Conservation (phyloP, 768 basidiomycete species). For the Chalciporus piperatus region DNA sequence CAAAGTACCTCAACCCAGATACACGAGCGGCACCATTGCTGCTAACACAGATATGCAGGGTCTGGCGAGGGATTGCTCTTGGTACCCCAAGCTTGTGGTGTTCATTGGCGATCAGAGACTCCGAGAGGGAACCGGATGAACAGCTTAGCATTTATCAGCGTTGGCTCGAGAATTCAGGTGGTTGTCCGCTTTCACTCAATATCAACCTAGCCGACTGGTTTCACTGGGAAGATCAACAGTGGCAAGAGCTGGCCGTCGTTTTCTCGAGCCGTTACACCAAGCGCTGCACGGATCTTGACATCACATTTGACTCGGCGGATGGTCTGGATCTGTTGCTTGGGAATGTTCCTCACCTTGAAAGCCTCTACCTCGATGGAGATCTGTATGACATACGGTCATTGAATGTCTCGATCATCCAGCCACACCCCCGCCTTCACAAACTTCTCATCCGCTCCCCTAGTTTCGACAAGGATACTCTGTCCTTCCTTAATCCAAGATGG, state of each 20-base stretch:
- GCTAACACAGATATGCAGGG: constrained; percentile 39
- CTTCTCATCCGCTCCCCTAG: background rate
- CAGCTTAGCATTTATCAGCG: constrained; percentile 7
- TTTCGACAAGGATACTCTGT: background rate
- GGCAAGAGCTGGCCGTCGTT: constrained; percentile 20
- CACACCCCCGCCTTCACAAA: background rate
- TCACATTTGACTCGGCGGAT: constrained; percentile 9
- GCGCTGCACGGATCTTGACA: constrained; percentile 6
- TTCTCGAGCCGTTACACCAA: constrained; percentile 17
- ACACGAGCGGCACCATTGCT: constrained; percentile 33
- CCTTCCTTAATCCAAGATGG: background rate
- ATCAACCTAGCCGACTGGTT: constrained; percentile 6
- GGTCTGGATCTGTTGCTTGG: constrained; percentile 11
- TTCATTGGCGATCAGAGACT: constrained; percentile 30
- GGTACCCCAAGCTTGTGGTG: constrained; percentile 48
- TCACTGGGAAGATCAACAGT: constrained; percentile 5
- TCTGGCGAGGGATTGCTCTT: constrained; percentile 40
- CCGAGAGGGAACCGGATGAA: constrained; percentile 1
- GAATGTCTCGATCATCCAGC: background rate
- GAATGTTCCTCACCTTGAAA: constrained; percentile 15
- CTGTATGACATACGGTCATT: background rate
- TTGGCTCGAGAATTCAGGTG: constrained; percentile 17
- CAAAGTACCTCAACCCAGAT: constrained; percentile 23
- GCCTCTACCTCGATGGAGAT: constrained; percentile 10
- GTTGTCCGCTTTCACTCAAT: constrained; percentile 22